Conservation (phyloP, 495 filamentous ascomycete genomes). For the Neurospora cerealis region DNA sequence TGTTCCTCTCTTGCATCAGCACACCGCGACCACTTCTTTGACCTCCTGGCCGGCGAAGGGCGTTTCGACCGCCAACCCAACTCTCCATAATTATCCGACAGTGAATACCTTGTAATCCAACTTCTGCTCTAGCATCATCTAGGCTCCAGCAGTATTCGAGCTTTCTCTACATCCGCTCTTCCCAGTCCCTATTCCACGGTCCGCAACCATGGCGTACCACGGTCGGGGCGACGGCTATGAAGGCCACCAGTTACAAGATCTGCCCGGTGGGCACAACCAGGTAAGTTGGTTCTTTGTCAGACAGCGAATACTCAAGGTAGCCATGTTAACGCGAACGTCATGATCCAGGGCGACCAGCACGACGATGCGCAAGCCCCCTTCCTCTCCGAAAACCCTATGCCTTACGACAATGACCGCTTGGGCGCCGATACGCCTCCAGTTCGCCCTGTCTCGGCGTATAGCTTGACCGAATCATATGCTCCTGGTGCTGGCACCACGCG, state of each 20-base stretch:
- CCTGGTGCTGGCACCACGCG: constrained; percentile 41
- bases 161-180: neutral
- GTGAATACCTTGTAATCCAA: neutral
- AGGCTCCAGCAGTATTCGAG: neutral
- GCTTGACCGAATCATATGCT: constrained; percentile 85
- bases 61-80: neutral
- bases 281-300: constrained; percentile 35
- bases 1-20: neutral
- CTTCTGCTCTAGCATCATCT: neutral
- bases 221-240: constrained; percentile 42
- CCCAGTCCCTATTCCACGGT: neutral
- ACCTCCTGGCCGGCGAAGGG: neutral
- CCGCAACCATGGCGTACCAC: constrained; percentile 38
- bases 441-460: constrained; percentile 58
- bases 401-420: constrained; percentile 54
- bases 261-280: constrained; percentile 43
- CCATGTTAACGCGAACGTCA: neutral
- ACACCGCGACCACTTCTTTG: neutral
- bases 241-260: constrained; percentile 58
- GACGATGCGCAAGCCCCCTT: constrained; percentile 69
- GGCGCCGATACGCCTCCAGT: constrained; percentile 50
- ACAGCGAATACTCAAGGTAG: neutral
- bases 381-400: constrained; percentile 57
- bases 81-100: neutral
- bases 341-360: constrained; percentile 29